phyloP scores from a whole-genome alignment of 2,329 filamentous ascomycete species.

The Fusarium papillatum region DNA sequence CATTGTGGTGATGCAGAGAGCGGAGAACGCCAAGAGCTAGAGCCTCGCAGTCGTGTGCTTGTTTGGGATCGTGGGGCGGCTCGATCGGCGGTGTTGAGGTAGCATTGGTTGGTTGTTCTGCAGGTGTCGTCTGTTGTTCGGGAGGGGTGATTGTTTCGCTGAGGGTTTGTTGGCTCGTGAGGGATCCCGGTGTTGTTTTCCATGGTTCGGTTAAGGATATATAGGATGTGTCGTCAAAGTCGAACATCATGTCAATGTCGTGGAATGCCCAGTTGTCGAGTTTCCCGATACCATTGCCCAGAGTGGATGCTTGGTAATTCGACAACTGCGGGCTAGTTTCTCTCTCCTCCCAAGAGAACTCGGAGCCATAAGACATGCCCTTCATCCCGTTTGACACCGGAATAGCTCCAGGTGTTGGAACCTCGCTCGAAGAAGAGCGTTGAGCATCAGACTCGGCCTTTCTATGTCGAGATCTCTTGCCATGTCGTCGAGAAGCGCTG shows the following conservation, averaged over 20 bases:
- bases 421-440: slow-evolving; percentile 15
- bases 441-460: slow-evolving; percentile 13
- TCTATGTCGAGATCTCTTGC: slow-evolving; percentile 22
- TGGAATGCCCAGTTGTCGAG: slow-evolving; percentile 23
- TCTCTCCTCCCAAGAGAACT: slow-evolving; percentile 14
- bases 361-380: background rate
- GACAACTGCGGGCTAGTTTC: background rate
- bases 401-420: background rate
- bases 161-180: slow-evolving; percentile 5
- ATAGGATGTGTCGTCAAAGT: slow-evolving; percentile 17
- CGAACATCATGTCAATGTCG: slow-evolving; percentile 17
- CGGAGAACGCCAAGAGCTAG: slow-evolving; percentile 10
- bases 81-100: background rate
- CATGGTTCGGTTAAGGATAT: slow-evolving; percentile 25
- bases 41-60: slow-evolving; percentile 21
- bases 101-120: background rate
- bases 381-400: background rate
- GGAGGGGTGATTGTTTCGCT: slow-evolving; percentile 19
- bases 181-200: slow-evolving; percentile 4
- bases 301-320: background rate
- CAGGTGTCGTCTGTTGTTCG: background rate
- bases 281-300: background rate
- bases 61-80: background rate
- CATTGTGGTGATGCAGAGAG: slow-evolving; percentile 20
- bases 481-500: slow-evolving; percentile 24